Conservation (phyloP, 345 rosid species). For the Atalantia buxifolia region DNA sequence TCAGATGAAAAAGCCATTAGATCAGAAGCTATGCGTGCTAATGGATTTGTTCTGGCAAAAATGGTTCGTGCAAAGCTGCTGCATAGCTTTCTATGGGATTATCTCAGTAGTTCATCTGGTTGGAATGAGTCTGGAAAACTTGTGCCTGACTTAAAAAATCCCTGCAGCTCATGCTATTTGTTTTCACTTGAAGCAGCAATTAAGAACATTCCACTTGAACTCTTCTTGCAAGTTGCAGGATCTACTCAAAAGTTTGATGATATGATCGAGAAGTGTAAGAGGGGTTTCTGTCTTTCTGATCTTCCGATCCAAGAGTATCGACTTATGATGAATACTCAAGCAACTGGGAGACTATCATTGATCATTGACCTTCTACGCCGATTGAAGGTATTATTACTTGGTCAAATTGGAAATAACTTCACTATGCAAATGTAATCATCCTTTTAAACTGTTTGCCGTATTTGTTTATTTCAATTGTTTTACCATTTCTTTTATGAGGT, state of each 20-base stretch:
- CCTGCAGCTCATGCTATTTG: constrained; percentile 39
- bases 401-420: constrained; percentile 5
- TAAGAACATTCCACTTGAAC: constrained; percentile 76
- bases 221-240: constrained; percentile 87
- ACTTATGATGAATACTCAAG: constrained; percentile 71
- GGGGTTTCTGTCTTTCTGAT: constrained; percentile 65
- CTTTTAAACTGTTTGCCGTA: neutral
- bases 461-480: neutral
- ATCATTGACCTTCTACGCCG: constrained; percentile 77
- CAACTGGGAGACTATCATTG: constrained; percentile 78
- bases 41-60: constrained; percentile 92
- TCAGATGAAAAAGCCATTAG: constrained; percentile 47
- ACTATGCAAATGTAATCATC: neutral
- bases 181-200: constrained; percentile 77
- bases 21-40: constrained; percentile 82
- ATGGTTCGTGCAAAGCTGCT: constrained; percentile 88
- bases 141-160: constrained; percentile 25
- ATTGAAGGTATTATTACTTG: constrained; percentile 61
- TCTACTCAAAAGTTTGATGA: constrained; percentile 62
- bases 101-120: constrained; percentile 45
- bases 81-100: constrained; percentile 81
- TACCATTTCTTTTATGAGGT: neutral
- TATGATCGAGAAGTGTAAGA: constrained; percentile 75
- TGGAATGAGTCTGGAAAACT: constrained; percentile 42
- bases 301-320: constrained; percentile 67